Percentiles rank a stretch among this genome's conserved stretches.
These are phyloP conservation scores for Trichomonas gallinae DNA, from an alignment of 208 protist genomes.

Conservation along the genomic window DNA sequence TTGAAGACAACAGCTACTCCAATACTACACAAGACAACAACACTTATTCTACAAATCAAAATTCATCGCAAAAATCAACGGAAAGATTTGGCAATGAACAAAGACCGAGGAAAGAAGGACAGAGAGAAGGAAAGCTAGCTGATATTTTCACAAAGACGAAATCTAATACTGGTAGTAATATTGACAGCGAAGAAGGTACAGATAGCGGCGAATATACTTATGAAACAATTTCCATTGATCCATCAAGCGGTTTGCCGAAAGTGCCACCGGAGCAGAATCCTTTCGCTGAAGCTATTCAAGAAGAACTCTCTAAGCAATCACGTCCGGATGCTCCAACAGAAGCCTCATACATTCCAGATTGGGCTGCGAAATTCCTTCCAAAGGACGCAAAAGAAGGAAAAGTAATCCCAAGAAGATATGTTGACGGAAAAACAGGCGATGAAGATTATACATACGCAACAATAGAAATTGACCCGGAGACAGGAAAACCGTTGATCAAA, in stretches of 20 bases:
- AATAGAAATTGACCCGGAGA: background rate
- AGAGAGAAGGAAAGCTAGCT: background rate
- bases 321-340: background rate
- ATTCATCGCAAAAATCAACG: background rate
- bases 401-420: background rate
- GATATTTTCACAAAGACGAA: background rate
- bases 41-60: background rate
- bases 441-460: background rate
- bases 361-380: background rate
- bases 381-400: background rate
- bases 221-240: background rate
- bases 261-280: background rate
- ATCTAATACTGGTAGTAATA: background rate
- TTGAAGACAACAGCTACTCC: background rate
- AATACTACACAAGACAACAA: background rate
- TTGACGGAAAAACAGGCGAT: background rate
- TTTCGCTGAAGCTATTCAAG: background rate
- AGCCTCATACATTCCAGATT: background rate
- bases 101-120: background rate
- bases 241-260: background rate
- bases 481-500: background rate
- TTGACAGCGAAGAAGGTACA: background rate
- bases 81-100: background rate
- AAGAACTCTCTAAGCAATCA: background rate
- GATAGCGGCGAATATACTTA: background rate